Base-by-base conservation (phyloP, 2,329 filamentous ascomycete genomes). In the Xylariaceae sp. region DNA sequence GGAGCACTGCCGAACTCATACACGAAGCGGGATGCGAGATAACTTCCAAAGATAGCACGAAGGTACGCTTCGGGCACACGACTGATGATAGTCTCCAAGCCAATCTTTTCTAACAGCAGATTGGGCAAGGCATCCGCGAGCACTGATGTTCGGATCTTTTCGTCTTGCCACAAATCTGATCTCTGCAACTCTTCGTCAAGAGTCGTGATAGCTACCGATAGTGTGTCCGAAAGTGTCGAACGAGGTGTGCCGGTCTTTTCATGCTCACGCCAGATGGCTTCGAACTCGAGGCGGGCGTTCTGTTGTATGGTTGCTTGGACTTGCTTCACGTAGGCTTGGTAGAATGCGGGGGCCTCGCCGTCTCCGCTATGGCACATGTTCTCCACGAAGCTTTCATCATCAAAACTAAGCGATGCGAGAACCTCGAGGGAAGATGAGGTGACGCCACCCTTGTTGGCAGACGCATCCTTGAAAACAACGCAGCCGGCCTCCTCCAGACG, bases 391-490 rank as follows among this genome's bases (percentile, higher is more conserved):
- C 83, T 81, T 43, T 80, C 72, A 52, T 98, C 93, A 57, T 98
- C 88, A 61, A 98, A 97, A 31, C 89, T 93, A 43, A 98, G 76
- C 12, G 89, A 93, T 7, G 93, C 93, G 18, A 98, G 79, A 4
- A 98, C 93, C 61, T 98, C 93, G 24, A 97, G 82, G 1, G 93
- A 97, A 0, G 93, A 97, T 1, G 89, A 96, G 1, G 93, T 98
- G 34, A 98, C 93, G 64, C 93, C 93, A 51, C 93, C 93, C 76
- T 98, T 98, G 79, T 98, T 98, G 42, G 91, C 90, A 29, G 89
- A 95, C 4, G 93, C 93, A 65, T 98, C 93, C 72, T 98, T 98
- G 83, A 89, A 96, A 31, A 98, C 69, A 56, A 97, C 81, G 61
- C 89, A 94, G 45, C 93, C 93, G n/a, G 91, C 90, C 55, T 89